phyloP scores from a whole-genome alignment of 441 rosid species.

The Corymbia citriodora region DNA sequence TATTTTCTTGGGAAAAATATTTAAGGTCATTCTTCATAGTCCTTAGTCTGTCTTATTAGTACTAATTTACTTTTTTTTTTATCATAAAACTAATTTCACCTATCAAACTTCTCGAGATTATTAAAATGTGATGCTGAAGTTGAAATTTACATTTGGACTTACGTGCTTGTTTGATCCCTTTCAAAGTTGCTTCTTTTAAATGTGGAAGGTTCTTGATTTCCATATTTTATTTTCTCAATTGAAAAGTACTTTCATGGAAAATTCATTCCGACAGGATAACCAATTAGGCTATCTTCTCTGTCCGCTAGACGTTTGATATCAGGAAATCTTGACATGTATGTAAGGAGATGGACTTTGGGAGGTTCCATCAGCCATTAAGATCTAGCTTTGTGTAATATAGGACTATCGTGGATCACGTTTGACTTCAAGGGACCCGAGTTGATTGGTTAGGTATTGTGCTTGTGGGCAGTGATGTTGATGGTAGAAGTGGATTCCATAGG shows the following conservation, averaged over 20 bases:
- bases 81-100: not conserved
- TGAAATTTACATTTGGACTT: not conserved
- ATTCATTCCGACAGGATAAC: not conserved
- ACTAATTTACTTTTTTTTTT: not conserved
- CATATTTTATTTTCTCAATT: not conserved
- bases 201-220: not conserved
- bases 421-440: not conserved
- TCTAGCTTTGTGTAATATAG: not conserved
- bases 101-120: not conserved
- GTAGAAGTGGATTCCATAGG: not conserved
- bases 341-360: not conserved
- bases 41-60: not conserved
- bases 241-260: not conserved
- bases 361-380: not conserved
- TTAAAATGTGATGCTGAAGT: not conserved
- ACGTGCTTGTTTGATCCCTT: not conserved
- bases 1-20: not conserved
- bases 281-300: not conserved
- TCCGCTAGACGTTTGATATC: not conserved
- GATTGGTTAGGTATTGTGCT: not conserved
- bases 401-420: not conserved
- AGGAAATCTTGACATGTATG: not conserved
- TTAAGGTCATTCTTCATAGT: not conserved
- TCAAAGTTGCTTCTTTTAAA: no score
- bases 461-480: not conserved